Evolutionary conservation across 805 yeast genomes (phyloP).

Genomic region (Metahyphopichia silvanorum): DNA sequence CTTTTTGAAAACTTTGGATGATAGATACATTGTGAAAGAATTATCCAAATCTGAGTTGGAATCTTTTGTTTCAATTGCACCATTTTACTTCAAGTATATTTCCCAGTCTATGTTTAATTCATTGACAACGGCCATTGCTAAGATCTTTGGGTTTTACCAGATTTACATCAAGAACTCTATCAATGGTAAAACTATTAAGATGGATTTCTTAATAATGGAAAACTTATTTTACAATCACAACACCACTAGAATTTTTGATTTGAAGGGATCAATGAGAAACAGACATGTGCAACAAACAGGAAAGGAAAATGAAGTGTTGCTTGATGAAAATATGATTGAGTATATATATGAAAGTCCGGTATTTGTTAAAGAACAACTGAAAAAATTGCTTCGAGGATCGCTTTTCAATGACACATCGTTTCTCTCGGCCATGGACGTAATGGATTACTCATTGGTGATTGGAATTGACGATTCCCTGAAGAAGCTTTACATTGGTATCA

Average conservation of each 20-base stretch:
- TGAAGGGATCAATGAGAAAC: conserved; percentile 97
- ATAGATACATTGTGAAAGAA: conserved; percentile 85
- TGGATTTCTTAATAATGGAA: conserved; percentile 95
- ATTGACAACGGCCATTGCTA: conserved; percentile 89
- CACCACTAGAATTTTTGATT: conserved; percentile 84
- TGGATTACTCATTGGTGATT: conserved; percentile 95
- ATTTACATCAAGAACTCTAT: conserved; percentile 79
- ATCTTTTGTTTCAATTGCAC: conserved; percentile 92
- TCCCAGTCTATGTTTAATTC: conserved; percentile 94
- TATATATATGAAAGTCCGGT: conserved; percentile 95
- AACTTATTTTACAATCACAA: conserved; percentile 83
- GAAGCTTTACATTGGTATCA: conserved; percentile 84
- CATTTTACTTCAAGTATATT: conserved; percentile 93
- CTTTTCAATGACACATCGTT: conserved; percentile 94
- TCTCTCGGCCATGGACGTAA: conserved; percentile 93
- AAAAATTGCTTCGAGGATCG: conserved; percentile 79
- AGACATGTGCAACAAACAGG: conserved; percentile 97
- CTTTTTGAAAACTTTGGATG: conserved; percentile 87
- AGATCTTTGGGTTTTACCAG: conserved; percentile 93
- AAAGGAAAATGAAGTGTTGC: conserved; percentile 84
- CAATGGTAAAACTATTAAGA: conserved; percentile 72
- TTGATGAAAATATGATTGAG: conserved; percentile 98
- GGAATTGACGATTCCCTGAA: conserved; percentile 74
- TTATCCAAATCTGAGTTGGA: conserved; percentile 85
- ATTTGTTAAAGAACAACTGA: conserved; percentile 89